Evolutionary conservation across 768 basidiomycete genomes (phyloP).

Genomic region (Guyanaporus albipodus): DNA sequence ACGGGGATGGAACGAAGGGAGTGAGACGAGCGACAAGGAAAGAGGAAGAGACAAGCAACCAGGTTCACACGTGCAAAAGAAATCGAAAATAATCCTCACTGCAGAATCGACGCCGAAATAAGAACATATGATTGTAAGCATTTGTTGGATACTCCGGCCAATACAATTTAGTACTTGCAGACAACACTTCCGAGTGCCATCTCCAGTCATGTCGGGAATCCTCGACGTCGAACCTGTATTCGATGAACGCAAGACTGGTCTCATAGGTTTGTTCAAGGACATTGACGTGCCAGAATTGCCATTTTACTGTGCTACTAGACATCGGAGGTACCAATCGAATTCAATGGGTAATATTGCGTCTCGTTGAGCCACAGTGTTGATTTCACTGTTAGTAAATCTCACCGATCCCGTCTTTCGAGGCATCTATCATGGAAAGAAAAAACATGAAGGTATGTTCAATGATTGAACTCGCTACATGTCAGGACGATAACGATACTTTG

Average conservation of each 20-base stretch:
- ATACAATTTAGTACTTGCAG: too few species aligned
- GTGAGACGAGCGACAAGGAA: conserved; percentile 3
- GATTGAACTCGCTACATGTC: neutral
- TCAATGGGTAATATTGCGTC: neutral
- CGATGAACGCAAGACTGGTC: conserved; percentile 18
- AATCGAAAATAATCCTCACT: neutral
- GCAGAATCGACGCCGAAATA: too few species aligned
- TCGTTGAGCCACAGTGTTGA: neutral
- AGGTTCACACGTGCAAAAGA: conserved; percentile 13
- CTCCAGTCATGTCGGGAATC: too few species aligned
- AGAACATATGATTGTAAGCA: too few species aligned
- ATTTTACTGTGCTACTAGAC: conserved; percentile 30
- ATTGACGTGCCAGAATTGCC: too few species aligned
- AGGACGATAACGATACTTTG: neutral
- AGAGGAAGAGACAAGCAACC: conserved; percentile 1
- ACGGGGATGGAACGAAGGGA: conserved; percentile 14
- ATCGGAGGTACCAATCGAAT: conserved; percentile 33
- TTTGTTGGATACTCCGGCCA: too few species aligned
- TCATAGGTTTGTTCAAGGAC: conserved; percentile 35
- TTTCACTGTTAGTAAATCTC: conserved; percentile 40
- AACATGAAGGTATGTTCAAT: conserved; percentile 46
- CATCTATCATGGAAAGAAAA: conserved; percentile 43
- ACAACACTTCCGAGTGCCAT: too few species aligned
- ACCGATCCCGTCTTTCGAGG: conserved; percentile 59
- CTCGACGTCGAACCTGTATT: neutral